These are phyloP conservation scores for Cordyceps tenuipes DNA, from an alignment of 2,329 filamentous ascomycete genomes.

Conservation along the genomic window DNA sequence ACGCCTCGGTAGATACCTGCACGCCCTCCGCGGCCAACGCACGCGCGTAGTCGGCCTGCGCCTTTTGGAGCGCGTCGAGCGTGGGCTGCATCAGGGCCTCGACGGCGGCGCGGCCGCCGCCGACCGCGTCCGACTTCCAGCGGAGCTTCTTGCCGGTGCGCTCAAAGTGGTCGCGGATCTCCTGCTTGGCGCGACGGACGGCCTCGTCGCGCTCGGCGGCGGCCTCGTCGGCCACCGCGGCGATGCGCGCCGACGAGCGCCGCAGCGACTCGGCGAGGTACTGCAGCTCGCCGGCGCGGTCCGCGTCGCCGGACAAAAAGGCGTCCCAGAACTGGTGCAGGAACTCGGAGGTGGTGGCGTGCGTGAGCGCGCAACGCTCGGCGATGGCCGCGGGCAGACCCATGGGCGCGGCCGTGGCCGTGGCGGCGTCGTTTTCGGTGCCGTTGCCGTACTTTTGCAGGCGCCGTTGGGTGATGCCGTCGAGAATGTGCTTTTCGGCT, in stretches of 20 bases:
- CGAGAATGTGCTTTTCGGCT: slow-evolving; percentile 59
- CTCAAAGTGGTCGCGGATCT: slow-evolving; percentile 62
- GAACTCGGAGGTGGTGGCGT: slow-evolving; percentile 91
- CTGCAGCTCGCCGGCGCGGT: slow-evolving; percentile 70
- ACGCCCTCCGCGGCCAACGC: slow-evolving; percentile 58
- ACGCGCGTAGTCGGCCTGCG: slow-evolving; percentile 61
- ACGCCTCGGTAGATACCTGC: slow-evolving; percentile 37
- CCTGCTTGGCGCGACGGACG: slow-evolving; percentile 57
- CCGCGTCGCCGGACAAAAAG: slow-evolving; percentile 80
- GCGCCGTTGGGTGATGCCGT: slow-evolving; percentile 54
- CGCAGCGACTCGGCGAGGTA: slow-evolving; percentile 76
- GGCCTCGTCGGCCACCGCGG: slow-evolving; percentile 70
- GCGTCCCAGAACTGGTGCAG: slow-evolving; percentile 95
- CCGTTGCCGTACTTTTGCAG: slow-evolving; percentile 47
- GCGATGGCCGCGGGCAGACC: slow-evolving; percentile 45
- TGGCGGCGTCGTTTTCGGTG: slow-evolving; percentile 22
- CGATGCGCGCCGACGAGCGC: slow-evolving; percentile 69
- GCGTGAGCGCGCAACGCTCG: slow-evolving; percentile 58
- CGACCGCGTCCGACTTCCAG: slow-evolving; percentile 59
- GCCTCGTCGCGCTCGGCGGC: slow-evolving; percentile 63
- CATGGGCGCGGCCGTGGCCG: slow-evolving; percentile 41
- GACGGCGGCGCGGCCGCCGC: slow-evolving; percentile 70
- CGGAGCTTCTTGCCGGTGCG: slow-evolving; percentile 66
- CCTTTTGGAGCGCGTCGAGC: slow-evolving; percentile 59
- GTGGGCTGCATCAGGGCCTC: slow-evolving; percentile 69